Conservation (phyloP, 768 basidiomycete species). For the Amanita polypyramis region DNA sequence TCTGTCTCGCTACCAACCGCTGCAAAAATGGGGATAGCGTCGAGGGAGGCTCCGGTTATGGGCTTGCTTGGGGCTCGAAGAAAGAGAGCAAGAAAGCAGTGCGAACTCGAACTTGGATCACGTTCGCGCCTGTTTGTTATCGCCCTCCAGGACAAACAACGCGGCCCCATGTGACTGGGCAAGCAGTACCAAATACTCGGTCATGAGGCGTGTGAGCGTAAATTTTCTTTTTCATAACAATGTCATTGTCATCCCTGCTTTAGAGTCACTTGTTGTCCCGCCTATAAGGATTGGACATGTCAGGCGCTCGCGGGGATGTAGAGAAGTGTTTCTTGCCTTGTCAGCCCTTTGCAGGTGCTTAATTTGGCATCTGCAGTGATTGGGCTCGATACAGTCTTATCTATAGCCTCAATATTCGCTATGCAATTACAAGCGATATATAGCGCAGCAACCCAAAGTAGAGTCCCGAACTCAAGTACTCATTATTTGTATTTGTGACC, state of each 20-base stretch:
- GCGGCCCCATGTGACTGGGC: no score
- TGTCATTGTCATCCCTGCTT: neutral
- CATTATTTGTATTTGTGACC: no score
- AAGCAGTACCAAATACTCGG: no score
- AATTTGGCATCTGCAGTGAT: neutral
- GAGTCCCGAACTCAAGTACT: no score
- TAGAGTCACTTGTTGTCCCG: slow-evolving; percentile 1
- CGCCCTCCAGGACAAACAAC: neutral
- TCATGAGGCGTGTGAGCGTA: no score
- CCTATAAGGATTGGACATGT: neutral
- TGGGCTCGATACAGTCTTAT: neutral
- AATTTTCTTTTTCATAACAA: neutral
- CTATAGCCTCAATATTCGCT: no score
- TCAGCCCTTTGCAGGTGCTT: neutral
- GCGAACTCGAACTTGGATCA: slow-evolving; percentile 9
- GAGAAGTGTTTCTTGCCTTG: neutral
- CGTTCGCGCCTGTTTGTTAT: slow-evolving; percentile 4
- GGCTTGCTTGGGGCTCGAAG: neutral
- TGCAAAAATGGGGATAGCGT: neutral
- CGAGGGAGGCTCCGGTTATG: no score
- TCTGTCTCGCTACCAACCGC: neutral
- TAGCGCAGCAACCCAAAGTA: no score
- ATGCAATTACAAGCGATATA: no score
- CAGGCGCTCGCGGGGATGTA: slow-evolving; percentile 1
- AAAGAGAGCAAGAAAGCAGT: neutral